phyloP scores from a whole-genome alignment of 73 alveolate genomes.

The Diophrys sp. region DNA sequence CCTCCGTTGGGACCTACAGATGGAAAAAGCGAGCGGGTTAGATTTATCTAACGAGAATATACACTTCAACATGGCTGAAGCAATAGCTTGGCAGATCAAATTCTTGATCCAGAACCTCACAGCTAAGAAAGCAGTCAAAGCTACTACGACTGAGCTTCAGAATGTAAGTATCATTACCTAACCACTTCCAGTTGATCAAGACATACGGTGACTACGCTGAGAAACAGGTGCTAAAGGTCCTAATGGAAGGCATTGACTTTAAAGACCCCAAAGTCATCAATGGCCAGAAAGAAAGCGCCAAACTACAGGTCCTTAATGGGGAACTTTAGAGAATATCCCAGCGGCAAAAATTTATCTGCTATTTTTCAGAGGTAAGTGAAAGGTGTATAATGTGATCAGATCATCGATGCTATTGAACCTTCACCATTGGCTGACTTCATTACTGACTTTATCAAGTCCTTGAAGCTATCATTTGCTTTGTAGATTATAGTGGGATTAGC shows the following conservation, averaged over 20 bases:
- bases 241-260: slow-evolving; percentile 55
- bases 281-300: slow-evolving; percentile 51
- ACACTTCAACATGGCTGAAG: slow-evolving; percentile 13
- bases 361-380: slow-evolving; percentile 50
- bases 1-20: background rate
- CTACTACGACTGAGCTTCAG: slow-evolving; percentile 32
- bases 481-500: slow-evolving; percentile 37
- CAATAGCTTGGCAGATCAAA: slow-evolving; percentile 52
- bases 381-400: slow-evolving; percentile 1
- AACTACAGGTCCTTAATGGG: slow-evolving; percentile 45
- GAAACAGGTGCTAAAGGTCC: slow-evolving; percentile 45
- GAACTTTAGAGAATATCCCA: slow-evolving; percentile 22
- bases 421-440: slow-evolving; percentile 26
- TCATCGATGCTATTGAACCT: slow-evolving; percentile 15
- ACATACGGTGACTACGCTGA: slow-evolving; percentile 50
- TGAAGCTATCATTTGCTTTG: slow-evolving; percentile 18
- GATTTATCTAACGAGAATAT: background rate
- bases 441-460: slow-evolving; percentile 27
- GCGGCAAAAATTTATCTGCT: slow-evolving; percentile 44
- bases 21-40: background rate
- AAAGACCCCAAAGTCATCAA: slow-evolving; percentile 42
- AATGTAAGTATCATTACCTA: slow-evolving; percentile 27
- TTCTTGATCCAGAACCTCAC: slow-evolving; percentile 24
- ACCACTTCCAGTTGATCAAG: slow-evolving; percentile 18
- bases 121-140: slow-evolving; percentile 30